These are phyloP conservation scores for Ehretia macrophylla DNA, from an alignment of 257 asterid genomes.

Conservation along the genomic window DNA sequence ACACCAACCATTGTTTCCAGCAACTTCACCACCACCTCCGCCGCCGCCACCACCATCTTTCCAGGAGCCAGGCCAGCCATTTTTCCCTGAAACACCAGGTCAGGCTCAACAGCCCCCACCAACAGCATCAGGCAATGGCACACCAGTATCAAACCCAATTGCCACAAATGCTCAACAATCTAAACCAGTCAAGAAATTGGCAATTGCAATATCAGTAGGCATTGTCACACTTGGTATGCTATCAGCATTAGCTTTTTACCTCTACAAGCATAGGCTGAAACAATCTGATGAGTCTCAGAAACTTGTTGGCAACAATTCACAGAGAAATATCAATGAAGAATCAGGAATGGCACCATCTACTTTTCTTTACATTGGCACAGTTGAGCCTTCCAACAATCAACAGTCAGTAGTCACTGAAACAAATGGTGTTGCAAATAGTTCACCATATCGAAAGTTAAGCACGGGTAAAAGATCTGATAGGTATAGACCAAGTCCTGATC, in stretches of 20 bases:
- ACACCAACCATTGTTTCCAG: conserved; percentile 78
- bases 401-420: conserved; percentile 24
- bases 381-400: conserved; percentile 48
- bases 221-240: conserved; percentile 43
- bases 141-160: conserved; percentile 36
- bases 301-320: conserved; percentile 36
- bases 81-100: conserved; percentile 62
- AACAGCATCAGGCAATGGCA: conserved; percentile 21
- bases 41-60: conserved; percentile 30
- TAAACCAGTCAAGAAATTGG: conserved; percentile 43
- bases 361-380: conserved; percentile 76
- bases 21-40: conserved; percentile 42
- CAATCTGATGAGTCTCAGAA: conserved; percentile 34
- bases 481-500: conserved; percentile 82
- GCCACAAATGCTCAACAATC: conserved; percentile 24
- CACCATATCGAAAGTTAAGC: conserved; percentile 50
- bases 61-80: conserved; percentile 74
- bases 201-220: conserved; percentile 39
- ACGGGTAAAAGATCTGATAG: conserved; percentile 51
- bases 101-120: conserved; percentile 47
- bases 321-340: conserved; percentile 33
- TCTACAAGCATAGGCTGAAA: conserved; percentile 36
- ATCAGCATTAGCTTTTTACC: conserved; percentile 37
- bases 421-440: conserved; percentile 23
- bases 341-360: conserved; percentile 52